Evolutionary conservation across 306 rosid genomes (phyloP).

Genomic region (Cucumis sativus): Cucumber_9930_V3 NC_026656.2:3623501-3624000

Average conservation of each 20-base stretch:
- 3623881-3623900: background rate
- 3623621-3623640: background rate
- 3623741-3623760: constrained; percentile 69
- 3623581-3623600: background rate
- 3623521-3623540: background rate
- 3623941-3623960: background rate
- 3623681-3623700: constrained; percentile 36
- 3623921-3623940: background rate
- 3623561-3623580: background rate
- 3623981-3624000: background rate
- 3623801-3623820: background rate
- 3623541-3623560: background rate
- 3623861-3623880: background rate
- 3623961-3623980: background rate
- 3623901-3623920: background rate
- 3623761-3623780: constrained; percentile 64
- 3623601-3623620: background rate
- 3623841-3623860: background rate
- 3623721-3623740: constrained; percentile 69
- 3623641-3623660: background rate
- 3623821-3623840: background rate
- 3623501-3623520: background rate
- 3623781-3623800: constrained; percentile 58
- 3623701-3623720: constrained; percentile 44
- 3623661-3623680: constrained; percentile 58